Evolutionary conservation across 495 filamentous ascomycete species (phyloP), one percentile per base, ranked within the genome.

Genomic region (Podospora australis): DNA sequence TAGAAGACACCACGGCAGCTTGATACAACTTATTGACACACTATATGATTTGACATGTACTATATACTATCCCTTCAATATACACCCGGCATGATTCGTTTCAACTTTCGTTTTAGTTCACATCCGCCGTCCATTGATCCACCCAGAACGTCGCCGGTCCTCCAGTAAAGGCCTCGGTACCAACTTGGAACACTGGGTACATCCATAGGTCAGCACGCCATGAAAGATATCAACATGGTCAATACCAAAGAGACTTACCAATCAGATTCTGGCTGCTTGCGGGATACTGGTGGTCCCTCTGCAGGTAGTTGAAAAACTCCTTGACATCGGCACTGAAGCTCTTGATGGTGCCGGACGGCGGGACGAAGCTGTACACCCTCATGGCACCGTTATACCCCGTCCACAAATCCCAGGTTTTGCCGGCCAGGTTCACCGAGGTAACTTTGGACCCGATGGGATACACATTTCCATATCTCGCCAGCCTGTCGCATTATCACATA

Each of bases 351-450:
- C 52, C 49, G 10, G 60, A 29, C 0, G 41, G 32, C 2, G 70
- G 49, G 16, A 76, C 59, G 50, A 74, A 76, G 60, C 69, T 74
- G 59, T 65, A 76, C 4, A 68, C 67, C 42, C 67, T 61, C 65
- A 70, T 68, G 6, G 45, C 28, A 6, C 67, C 62, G 44, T 69
- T 71, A 14, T 38, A 49, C 80, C 49, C 49, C 22, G 62, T 57
- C 60, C 62, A 77, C 10, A 77, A 52, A 22, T 65, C 62, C 67
- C 68, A 76, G 25, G 50, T 62, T n/a, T 28, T 28, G 22, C 67
- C 70, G 10, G 38, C 66, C 0, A 76, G 44, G 8, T 48, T 60
- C 43, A 65, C 66, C 1, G 50, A 54, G 11, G 44, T 61, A 6
- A 60, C 49, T 14, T 58, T 47, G 5, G 52, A 55, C 21, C 74